These are phyloP conservation scores for Colletotrichum tabaci DNA, from an alignment of 2,329 filamentous ascomycete genomes.

Conservation along the genomic window DNA sequence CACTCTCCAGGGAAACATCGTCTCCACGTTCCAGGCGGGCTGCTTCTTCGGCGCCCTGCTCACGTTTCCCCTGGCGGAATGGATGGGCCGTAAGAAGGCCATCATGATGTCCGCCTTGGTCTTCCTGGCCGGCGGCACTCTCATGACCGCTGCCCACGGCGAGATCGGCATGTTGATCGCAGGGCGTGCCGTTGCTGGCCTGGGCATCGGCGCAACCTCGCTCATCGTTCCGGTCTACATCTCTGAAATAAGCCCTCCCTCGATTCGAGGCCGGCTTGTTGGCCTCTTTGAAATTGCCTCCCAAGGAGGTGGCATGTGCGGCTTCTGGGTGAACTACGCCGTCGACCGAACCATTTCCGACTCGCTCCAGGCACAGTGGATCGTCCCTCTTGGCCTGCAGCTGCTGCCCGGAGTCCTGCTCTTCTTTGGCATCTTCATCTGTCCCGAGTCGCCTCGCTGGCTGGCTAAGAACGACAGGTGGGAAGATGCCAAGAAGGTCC, in stretches of 20 bases:
- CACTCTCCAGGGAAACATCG: slow-evolving; percentile 49
- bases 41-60: slow-evolving; percentile 69
- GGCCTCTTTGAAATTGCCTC: slow-evolving; percentile 67
- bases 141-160: slow-evolving; percentile 50
- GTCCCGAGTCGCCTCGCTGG: slow-evolving; percentile 56
- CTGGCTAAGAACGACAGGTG: slow-evolving; percentile 52
- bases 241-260: slow-evolving; percentile 68
- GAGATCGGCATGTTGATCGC: slow-evolving; percentile 69
- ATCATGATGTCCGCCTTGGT: slow-evolving; percentile 66
- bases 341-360: slow-evolving; percentile 46
- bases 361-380: slow-evolving; percentile 53
- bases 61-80: slow-evolving; percentile 69
- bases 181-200: slow-evolving; percentile 67
- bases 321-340: slow-evolving; percentile 56
- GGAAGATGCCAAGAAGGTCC: slow-evolving; percentile 55
- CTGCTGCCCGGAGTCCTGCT: slow-evolving; percentile 56
- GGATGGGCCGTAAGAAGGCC: slow-evolving; percentile 66
- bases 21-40: slow-evolving; percentile 68
- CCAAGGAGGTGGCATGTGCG: slow-evolving; percentile 64
- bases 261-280: slow-evolving; percentile 66
- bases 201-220: slow-evolving; percentile 64
- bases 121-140: slow-evolving; percentile 63
- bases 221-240: slow-evolving; percentile 72
- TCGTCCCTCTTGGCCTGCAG: slow-evolving; percentile 60
- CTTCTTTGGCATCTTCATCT: slow-evolving; percentile 51